These are phyloP conservation scores for Clarireedia monteithiana DNA, from an alignment of 2,329 filamentous ascomycete genomes.

Conservation along the genomic window DNA sequence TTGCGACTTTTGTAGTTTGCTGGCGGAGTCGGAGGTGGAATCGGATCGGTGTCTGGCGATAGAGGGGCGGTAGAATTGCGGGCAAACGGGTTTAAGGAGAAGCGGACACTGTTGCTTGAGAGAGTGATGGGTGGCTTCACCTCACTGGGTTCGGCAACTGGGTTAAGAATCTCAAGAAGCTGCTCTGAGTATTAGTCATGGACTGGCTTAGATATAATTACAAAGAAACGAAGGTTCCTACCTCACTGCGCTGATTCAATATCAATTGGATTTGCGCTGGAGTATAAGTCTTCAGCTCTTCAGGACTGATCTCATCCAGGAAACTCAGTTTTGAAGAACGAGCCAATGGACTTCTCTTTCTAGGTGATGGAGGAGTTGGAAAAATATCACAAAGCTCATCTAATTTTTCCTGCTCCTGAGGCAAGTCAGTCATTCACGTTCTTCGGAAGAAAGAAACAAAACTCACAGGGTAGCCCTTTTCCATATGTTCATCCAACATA, in stretches of 20 bases:
- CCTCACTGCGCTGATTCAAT: slow-evolving; percentile 43
- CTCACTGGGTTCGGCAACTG: not conserved
- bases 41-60: not conserved
- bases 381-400: slow-evolving; percentile 23
- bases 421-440: slow-evolving; percentile 20
- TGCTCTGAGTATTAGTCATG: not conserved
- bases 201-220: not conserved
- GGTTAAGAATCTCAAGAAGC: slow-evolving; percentile 2
- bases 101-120: not conserved
- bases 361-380: slow-evolving; percentile 13
- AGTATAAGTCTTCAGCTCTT: slow-evolving; percentile 38
- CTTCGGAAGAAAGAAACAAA: not conserved
- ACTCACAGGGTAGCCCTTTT: slow-evolving; percentile 26
- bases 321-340: slow-evolving; percentile 17
- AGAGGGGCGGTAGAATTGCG: slow-evolving; percentile 1
- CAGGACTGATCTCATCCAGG: slow-evolving; percentile 34
- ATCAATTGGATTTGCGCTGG: slow-evolving; percentile 40
- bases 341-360: slow-evolving; percentile 19
- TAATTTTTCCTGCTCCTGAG: slow-evolving; percentile 18
- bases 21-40: not conserved
- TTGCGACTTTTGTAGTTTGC: not conserved
- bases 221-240: slow-evolving; percentile 25
- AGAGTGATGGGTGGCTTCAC: not conserved
- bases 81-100: slow-evolving; percentile 1
- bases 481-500: slow-evolving; percentile 33